Evolutionary conservation across 116 monocot genomes (phyloP).

Genomic region (Papilionanthe hybrid): DNA sequence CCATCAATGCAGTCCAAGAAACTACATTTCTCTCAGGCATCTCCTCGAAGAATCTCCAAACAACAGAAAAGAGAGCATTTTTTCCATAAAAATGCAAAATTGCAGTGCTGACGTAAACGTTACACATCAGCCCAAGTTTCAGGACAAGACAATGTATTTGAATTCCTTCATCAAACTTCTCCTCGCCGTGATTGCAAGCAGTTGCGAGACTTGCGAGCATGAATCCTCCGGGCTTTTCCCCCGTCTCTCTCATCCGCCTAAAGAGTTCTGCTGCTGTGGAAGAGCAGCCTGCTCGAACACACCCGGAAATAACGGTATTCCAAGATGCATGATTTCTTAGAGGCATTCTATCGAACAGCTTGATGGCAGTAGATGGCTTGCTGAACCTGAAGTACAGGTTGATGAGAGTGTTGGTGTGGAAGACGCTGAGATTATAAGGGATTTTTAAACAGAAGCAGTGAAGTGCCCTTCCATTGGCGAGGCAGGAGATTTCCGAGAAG

Average conservation of each 20-base stretch:
- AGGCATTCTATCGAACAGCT: constrained; percentile 68
- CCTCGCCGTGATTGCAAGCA: constrained; percentile 25
- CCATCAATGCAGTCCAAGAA: constrained; percentile 85
- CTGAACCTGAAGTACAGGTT: constrained; percentile 40
- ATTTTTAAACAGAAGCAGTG: constrained; percentile 49
- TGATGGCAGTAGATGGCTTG: constrained; percentile 23
- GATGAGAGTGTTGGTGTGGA: constrained; percentile 63
- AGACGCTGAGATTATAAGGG: constrained; percentile 27
- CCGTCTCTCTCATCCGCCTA: constrained; percentile 30
- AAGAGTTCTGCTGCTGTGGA: constrained; percentile 28
- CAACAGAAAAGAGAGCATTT: constrained; percentile 25
- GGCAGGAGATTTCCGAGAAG: constrained; percentile 50
- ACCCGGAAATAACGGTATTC: constrained; percentile 67
- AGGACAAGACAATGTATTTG: constrained; percentile 47
- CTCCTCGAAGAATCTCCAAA: constrained; percentile 43
- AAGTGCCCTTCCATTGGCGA: constrained; percentile 14
- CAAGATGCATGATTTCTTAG: constrained; percentile 48
- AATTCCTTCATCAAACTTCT: constrained; percentile 18
- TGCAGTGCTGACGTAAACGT: constrained; percentile 71
- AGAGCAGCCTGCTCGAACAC: constrained; percentile 31
- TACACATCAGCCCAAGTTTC: constrained; percentile 41
- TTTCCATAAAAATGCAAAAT: constrained; percentile 70
- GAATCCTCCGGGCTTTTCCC: constrained; percentile 37
- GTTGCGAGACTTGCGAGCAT: constrained; percentile 57
- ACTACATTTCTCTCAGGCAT: constrained; percentile 79